Evolutionary conservation across 108 stramenopile species (phyloP), one percentile per base, ranked within the genome.

Genomic region (Pseudonitzschia pungens): DNA sequence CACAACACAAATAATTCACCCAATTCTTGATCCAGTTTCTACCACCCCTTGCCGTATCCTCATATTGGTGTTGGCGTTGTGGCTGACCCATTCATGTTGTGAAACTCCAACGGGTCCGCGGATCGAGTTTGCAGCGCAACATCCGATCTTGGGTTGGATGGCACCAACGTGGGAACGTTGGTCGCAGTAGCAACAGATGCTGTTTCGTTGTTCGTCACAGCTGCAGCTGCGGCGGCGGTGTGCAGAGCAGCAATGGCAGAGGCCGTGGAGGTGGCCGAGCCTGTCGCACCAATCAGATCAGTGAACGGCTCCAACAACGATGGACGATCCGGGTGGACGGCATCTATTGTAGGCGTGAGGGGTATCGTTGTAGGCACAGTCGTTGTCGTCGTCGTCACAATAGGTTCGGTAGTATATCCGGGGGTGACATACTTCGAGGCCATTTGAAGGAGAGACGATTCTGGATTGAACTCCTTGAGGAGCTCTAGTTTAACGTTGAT

Each of bases 401-500:
- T 31, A 18, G 26, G 28, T 21, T 31, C 29, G 32, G 60, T 33
- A 4, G 60, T 62, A 31, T 62, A 21, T 4, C 33, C 36, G 29
- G 60, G n/a, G 15, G 60, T 33, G 1, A 62, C 54, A 55, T 55
- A 62, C 16, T 62, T 62, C 18, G 60, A 62, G 29, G 60, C 60
- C 16, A 62, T 15, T 62, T 62, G 26, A 14, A 62, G 29, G 29
- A 62, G 60, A 18, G 0, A 40, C 36, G 60, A 62, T n/a, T 24
- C 7, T 10, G 60, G 60, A 62, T 62, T 33, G 36, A 62, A 62
- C 20, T 62, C 60, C n/a, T 62, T 28, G 33, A 62, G 60, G 15
- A 62, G 36, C n/a, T 62, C 40, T 4, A 62, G 36, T n/a, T 62
- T 62, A 29, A 62, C 60, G 16, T 62, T 62, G n/a, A 62, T 40